phyloP scores from a whole-genome alignment of 768 basidiomycete species.

The Lactarius akahatsu region DNA sequence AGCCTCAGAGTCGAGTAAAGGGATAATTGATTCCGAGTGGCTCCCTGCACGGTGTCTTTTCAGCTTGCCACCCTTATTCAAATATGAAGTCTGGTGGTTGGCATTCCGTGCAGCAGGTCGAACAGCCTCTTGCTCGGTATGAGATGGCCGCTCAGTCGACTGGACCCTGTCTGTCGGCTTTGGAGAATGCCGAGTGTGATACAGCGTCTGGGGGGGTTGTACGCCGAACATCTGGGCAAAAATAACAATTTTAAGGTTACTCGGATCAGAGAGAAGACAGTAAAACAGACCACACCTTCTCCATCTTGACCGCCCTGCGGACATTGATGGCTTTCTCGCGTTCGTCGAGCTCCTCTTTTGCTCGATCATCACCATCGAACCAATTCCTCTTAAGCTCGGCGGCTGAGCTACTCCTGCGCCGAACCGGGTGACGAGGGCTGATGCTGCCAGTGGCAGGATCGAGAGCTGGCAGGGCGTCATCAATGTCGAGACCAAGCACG shows the following conservation, averaged over 20 bases:
- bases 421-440: conserved; percentile 37
- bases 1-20: conserved; percentile 40
- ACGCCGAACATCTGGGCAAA: conserved; percentile 70
- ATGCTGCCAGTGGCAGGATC: conserved; percentile 25
- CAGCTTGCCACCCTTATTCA: conserved; percentile 35
- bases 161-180: conserved; percentile 30
- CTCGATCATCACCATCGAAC: conserved; percentile 57
- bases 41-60: conserved; percentile 41
- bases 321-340: conserved; percentile 80
- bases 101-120: conserved; percentile 39
- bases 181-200: conserved; percentile 58
- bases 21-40: conserved; percentile 61
- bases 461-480: conserved; percentile 37
- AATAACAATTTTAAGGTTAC: not conserved
- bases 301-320: conserved; percentile 81
- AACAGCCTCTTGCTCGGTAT: conserved; percentile 17
- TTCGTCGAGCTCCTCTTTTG: conserved; percentile 68
- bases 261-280: not conserved
- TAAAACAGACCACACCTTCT: conserved; percentile 64
- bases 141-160: conserved; percentile 13
- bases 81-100: conserved; percentile 54
- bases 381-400: conserved; percentile 48
- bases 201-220: conserved; percentile 77
- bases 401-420: conserved; percentile 55
- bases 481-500: conserved; percentile 49